Evolutionary conservation across 139 green algal species (phyloP).

Genomic region (Marvania coccoides): DNA sequence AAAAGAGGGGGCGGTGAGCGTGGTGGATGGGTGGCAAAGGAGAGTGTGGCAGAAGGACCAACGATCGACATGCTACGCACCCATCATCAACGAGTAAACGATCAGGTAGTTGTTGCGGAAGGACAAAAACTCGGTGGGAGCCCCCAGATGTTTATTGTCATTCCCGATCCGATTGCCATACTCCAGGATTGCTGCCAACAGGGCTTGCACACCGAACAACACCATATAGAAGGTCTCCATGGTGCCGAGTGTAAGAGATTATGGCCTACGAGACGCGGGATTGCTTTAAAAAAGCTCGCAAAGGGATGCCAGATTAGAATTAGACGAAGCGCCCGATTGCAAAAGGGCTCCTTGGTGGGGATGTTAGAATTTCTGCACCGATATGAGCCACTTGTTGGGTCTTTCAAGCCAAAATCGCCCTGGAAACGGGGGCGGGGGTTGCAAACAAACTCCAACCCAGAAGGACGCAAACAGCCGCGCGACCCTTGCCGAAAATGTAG

Average conservation of each 20-base stretch:
- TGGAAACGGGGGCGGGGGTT: too few relatives aligned
- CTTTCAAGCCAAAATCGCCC: too few relatives aligned
- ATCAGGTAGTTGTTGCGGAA: slow-evolving; percentile 93
- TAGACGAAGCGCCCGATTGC: background rate
- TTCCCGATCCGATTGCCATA: slow-evolving; percentile 17
- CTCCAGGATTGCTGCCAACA: slow-evolving; percentile 37
- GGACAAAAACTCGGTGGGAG: slow-evolving; percentile 48
- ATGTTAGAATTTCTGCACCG: too few relatives aligned
- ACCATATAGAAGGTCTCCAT: slow-evolving; percentile 49
- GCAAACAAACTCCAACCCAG: too few relatives aligned
- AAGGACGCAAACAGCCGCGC: too few relatives aligned
- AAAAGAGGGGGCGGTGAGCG: background rate
- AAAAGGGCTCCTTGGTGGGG: background rate
- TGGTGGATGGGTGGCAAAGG: background rate
- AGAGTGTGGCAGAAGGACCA: background rate
- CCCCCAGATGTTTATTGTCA: background rate
- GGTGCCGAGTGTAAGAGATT: background rate
- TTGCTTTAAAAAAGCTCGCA: background rate
- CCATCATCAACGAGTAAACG: slow-evolving; percentile 96
- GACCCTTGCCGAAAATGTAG: too few relatives aligned
- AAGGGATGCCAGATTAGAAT: background rate
- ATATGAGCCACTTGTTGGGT: too few relatives aligned
- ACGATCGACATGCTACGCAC: slow-evolving; percentile 27
- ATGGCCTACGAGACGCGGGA: background rate
- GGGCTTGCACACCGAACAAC: slow-evolving; percentile 27